Evolutionary conservation across 2,329 filamentous ascomycete genomes (phyloP).

Genomic region (Xylaria sp.): DNA sequence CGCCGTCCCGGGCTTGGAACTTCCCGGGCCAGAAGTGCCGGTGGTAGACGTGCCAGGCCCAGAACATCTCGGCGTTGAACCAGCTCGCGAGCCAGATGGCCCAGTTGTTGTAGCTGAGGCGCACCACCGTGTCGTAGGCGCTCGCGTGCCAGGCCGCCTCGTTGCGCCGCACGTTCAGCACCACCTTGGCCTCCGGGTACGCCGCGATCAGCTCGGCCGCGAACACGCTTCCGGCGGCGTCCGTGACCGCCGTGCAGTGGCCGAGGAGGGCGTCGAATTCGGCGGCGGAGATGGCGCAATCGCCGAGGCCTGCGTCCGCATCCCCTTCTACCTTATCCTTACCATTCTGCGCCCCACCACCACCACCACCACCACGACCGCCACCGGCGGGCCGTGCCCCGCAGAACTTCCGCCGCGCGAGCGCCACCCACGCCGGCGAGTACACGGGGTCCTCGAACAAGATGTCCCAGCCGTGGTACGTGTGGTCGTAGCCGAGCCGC

Average conservation of each 20-base stretch:
- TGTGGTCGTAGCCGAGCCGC: slow-evolving; percentile 38
- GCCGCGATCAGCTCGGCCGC: slow-evolving; percentile 44
- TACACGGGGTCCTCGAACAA: slow-evolving; percentile 34
- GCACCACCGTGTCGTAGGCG: no score
- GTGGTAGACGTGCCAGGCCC: slow-evolving; percentile 38
- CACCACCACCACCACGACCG: no score
- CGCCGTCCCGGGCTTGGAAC: slow-evolving; percentile 34
- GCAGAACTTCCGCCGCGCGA: slow-evolving; percentile 33
- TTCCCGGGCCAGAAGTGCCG: slow-evolving; percentile 37
- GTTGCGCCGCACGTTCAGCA: slow-evolving; percentile 44
- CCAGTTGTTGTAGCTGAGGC: no score
- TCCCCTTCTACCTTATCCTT: no score
- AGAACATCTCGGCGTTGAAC: slow-evolving; percentile 36
- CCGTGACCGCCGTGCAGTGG: slow-evolving; percentile 42
- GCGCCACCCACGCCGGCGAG: slow-evolving; percentile 29
- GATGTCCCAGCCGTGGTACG: slow-evolving; percentile 42
- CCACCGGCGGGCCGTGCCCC: slow-evolving; percentile 5
- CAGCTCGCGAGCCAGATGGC: slow-evolving; percentile 37
- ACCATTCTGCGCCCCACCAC: no score
- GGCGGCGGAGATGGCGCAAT: slow-evolving; percentile 18
- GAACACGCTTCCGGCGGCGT: slow-evolving; percentile 45
- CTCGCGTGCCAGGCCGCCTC: no score
- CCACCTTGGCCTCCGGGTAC: slow-evolving; percentile 42
- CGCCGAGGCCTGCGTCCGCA: no score
- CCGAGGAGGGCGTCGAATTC: slow-evolving; percentile 36